Evolutionary conservation across 352 stramenopile species (phyloP).

Genomic region (Elongisporangium senticosum): DNA sequence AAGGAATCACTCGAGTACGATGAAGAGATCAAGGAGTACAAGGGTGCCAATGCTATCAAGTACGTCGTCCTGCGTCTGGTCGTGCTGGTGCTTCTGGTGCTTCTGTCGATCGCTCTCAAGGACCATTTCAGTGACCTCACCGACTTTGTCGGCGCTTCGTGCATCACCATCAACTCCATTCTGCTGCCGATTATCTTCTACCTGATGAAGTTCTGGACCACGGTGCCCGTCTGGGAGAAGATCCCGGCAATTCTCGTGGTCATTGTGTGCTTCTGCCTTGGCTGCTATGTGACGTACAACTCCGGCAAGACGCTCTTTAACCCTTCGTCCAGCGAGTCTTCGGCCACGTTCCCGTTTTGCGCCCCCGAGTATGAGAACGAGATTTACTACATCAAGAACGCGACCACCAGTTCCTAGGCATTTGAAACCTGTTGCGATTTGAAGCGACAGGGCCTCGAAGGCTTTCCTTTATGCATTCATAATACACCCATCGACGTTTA

Average conservation of each 20-base stretch:
- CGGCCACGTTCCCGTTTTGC: slow-evolving; percentile 24
- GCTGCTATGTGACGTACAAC: slow-evolving; percentile 26
- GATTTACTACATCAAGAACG: slow-evolving; percentile 23
- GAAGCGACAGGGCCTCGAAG: background rate
- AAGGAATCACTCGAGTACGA: slow-evolving; percentile 15
- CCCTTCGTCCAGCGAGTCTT: slow-evolving; percentile 9
- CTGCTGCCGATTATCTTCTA: slow-evolving; percentile 35
- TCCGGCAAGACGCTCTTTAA: slow-evolving; percentile 25
- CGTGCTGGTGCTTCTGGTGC: slow-evolving; percentile 19
- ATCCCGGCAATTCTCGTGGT: slow-evolving; percentile 14
- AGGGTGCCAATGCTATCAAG: slow-evolving; percentile 19
- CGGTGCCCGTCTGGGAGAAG: slow-evolving; percentile 32
- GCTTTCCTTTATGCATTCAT: background rate
- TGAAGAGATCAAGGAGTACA: slow-evolving; percentile 19
- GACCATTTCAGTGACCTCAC: slow-evolving; percentile 29
- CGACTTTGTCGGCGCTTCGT: slow-evolving; percentile 31
- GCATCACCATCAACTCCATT: slow-evolving; percentile 27
- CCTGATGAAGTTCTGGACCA: slow-evolving; percentile 25
- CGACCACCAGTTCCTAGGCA: slow-evolving; percentile 15
- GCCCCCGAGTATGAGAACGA: slow-evolving; percentile 18
- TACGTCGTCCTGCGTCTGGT: slow-evolving; percentile 23
- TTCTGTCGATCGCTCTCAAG: slow-evolving; percentile 21
- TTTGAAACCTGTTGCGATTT: background rate
- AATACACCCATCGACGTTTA: background rate
- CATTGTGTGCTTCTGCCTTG: slow-evolving; percentile 17